Conservation (phyloP, 257 asterid species). For the Avicennia marina region DNA sequence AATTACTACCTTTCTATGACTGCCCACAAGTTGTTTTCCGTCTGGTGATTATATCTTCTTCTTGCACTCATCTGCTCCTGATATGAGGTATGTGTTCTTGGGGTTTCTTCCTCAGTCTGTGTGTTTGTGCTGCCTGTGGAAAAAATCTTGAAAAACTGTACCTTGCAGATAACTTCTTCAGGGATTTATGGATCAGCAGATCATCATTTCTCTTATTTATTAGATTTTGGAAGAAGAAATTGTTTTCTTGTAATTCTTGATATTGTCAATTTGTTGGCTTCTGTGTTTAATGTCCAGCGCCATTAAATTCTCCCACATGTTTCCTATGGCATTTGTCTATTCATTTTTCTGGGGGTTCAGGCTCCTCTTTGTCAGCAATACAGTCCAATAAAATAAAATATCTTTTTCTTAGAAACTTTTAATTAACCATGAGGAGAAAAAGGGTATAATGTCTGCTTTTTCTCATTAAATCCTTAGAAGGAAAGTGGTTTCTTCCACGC, state of each 20-base stretch:
- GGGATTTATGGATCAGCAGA: background rate
- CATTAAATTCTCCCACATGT: conserved; percentile 26
- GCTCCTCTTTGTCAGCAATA: no score
- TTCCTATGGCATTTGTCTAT: no score
- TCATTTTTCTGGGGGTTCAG: no score
- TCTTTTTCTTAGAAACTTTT: no score
- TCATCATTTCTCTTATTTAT: no score
- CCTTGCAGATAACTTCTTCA: no score
- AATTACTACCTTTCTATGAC: conserved; percentile 10
- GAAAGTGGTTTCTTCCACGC: no score
- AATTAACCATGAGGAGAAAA: no score
- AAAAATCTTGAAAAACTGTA: conserved; percentile 13
- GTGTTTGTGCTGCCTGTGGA: conserved; percentile 8
- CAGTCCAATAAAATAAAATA: no score
- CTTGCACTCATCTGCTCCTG: conserved; percentile 21
- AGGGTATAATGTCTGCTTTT: no score
- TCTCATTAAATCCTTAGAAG: no score
- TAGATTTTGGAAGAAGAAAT: background rate
- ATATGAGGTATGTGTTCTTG: conserved; percentile 25
- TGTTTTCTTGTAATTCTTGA: conserved; percentile 19
- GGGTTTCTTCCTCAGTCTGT: background rate
- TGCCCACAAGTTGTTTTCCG: background rate
- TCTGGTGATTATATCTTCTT: conserved; percentile 4
- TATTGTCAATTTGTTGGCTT: background rate
- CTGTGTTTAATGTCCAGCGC: background rate